Conservation (phyloP, 257 asterid genomes). For the Rhazya stricta region DNA sequence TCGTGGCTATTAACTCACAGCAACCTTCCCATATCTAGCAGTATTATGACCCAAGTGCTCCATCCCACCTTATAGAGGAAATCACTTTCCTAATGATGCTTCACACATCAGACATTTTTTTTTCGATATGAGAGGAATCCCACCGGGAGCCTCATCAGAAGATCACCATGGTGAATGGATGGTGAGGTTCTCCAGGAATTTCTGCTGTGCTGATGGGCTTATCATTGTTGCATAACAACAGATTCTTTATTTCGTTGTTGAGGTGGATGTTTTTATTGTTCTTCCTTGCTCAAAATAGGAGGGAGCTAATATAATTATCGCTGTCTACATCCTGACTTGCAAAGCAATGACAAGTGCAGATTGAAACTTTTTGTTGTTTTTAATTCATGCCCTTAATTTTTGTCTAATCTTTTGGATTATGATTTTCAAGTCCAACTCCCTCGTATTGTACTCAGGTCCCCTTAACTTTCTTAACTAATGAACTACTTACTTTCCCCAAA, state of each 20-base stretch:
- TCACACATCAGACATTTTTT: neutral
- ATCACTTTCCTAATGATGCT: neutral
- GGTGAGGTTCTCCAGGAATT: neutral
- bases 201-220: neutral
- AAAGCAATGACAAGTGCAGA: neutral
- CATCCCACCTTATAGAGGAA: neutral
- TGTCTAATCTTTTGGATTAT: neutral
- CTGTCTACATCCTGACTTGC: neutral
- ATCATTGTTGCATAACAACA: too few relatives aligned
- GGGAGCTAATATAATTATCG: neutral
- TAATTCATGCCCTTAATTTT: neutral
- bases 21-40: neutral
- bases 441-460: too few relatives aligned
- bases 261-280: neutral
- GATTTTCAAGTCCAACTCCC: neutral
- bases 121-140: neutral
- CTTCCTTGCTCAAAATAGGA: neutral
- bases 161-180: neutral
- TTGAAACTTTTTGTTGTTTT: too few relatives aligned
- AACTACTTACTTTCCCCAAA: neutral
- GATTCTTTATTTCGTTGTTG: neutral
- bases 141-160: too few relatives aligned
- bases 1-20: neutral
- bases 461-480: neutral
- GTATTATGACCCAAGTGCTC: neutral